Evolutionary conservation across 1,139 yeast species (phyloP).

Genomic region (Saccharomyces hybrid): DNA sequence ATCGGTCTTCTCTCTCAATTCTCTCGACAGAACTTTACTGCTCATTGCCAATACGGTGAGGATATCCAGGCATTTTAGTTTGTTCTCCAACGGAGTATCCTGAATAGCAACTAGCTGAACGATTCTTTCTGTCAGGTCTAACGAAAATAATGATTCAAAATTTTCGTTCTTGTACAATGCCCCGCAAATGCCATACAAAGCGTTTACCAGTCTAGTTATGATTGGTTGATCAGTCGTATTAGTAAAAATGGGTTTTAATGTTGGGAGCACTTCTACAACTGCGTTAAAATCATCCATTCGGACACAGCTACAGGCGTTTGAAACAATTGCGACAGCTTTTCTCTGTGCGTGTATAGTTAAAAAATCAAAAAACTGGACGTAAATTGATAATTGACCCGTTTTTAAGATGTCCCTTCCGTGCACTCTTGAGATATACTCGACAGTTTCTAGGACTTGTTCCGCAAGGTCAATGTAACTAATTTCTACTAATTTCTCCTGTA

Average conservation of each 20-base stretch:
- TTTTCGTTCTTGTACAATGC: slow-evolving; percentile 15
- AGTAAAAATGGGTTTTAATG: slow-evolving; percentile 53
- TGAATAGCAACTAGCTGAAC: slow-evolving; percentile 15
- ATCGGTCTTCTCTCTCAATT: slow-evolving; percentile 15
- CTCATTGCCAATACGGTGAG: slow-evolving; percentile 18
- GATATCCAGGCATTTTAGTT: slow-evolving; percentile 24
- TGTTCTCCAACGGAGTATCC: slow-evolving; percentile 22
- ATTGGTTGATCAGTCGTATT: slow-evolving; percentile 45
- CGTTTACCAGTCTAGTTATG: slow-evolving; percentile 17
- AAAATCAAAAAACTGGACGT: slow-evolving; percentile 74
- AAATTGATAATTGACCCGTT: slow-evolving; percentile 59
- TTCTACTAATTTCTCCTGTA: slow-evolving; percentile 62
- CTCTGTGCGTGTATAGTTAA: slow-evolving; percentile 86
- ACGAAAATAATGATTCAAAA: slow-evolving; percentile 21
- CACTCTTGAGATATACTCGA: slow-evolving; percentile 59
- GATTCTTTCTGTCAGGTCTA: slow-evolving; percentile 18
- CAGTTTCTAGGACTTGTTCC: slow-evolving; percentile 79
- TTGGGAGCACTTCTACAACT: slow-evolving; percentile 49
- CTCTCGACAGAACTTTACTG: slow-evolving; percentile 15
- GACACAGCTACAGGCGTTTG: slow-evolving; percentile 60
- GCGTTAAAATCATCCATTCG: slow-evolving; percentile 39
- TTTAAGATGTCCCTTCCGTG: slow-evolving; percentile 44
- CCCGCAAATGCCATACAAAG: slow-evolving; percentile 24
- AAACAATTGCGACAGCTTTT: slow-evolving; percentile 68
- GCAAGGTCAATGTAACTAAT: slow-evolving; percentile 84